A percentile compares a stretch with the other conserved stretches of the same genome.
Evolutionary conservation across 2,329 filamentous ascomycete genomes (phyloP).

Genomic region (Pseudogymnoascus sp.): DNA sequence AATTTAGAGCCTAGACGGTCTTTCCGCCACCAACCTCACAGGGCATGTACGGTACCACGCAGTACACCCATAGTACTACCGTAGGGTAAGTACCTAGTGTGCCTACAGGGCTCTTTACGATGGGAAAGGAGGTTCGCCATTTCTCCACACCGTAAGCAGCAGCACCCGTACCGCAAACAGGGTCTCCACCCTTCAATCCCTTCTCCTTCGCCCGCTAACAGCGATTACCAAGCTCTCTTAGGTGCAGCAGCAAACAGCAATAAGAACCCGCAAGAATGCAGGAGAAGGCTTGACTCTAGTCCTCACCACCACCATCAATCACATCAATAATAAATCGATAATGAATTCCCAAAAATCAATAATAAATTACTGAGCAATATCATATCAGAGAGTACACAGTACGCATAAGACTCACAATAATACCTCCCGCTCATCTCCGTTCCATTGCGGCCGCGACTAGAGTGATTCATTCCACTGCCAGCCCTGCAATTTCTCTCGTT

Average conservation of each 20-base stretch:
- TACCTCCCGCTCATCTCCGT: background rate
- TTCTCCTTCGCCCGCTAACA: background rate
- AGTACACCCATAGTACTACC: background rate
- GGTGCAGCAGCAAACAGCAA: background rate
- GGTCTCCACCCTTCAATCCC: background rate
- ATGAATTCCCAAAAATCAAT: background rate
- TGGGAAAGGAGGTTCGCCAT: background rate
- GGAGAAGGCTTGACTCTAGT: background rate
- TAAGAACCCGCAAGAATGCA: background rate
- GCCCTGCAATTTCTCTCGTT: constrained; percentile 5
- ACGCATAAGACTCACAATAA: background rate
- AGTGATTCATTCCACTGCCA: background rate
- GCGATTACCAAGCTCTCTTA: background rate
- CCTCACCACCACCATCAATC: background rate
- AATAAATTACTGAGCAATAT: background rate
- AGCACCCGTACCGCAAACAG: background rate
- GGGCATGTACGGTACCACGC: background rate
- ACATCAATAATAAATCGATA: background rate
- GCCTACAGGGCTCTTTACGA: background rate
- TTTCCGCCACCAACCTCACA: constrained; percentile 5
- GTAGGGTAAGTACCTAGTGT: background rate
- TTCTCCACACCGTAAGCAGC: background rate
- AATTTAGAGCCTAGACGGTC: background rate
- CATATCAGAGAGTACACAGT: background rate
- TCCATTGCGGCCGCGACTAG: background rate